phyloP scores from a whole-genome alignment of 2,329 filamentous ascomycete species.

The Waltergamsia citrina region DNA sequence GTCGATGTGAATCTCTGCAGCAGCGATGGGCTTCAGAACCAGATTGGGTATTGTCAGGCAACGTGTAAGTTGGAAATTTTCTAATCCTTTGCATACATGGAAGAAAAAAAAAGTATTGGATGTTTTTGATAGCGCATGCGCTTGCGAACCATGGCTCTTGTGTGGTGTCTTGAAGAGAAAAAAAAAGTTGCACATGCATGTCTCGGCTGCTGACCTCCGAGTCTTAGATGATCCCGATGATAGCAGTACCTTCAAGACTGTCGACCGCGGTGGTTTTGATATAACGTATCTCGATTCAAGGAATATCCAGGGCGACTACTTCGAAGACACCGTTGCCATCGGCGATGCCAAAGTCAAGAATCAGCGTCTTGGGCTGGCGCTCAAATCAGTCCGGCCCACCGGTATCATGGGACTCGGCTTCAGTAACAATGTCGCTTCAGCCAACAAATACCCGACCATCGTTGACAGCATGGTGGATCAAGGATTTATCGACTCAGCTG shows the following conservation, averaged over 20 bases:
- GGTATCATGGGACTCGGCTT: conserved; percentile 54
- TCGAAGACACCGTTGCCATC: conserved; percentile 45
- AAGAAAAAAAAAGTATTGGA: no score
- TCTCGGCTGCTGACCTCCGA: no score
- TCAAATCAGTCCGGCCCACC: conserved; percentile 34
- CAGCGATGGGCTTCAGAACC: conserved; percentile 16
- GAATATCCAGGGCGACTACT: conserved; percentile 45
- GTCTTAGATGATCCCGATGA: conserved; percentile 29
- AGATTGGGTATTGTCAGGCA: conserved; percentile 24
- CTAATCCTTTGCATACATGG: no score
- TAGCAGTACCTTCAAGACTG: conserved; percentile 38
- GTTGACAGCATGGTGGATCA: conserved; percentile 55
- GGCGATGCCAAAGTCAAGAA: conserved; percentile 32
- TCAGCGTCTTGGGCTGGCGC: conserved; percentile 47
- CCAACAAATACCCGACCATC: conserved; percentile 42
- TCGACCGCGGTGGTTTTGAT: conserved; percentile 35
- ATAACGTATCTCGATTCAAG: conserved; percentile 54
- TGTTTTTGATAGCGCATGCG: no score
- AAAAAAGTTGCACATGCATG: no score
- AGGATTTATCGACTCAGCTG: conserved; percentile 50
- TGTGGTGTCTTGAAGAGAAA: conserved; percentile 1
- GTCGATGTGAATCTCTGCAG: conserved; percentile 3
- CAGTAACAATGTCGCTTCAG: conserved; percentile 35
- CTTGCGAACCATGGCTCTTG: conserved; percentile 16
- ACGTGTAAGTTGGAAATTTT: conserved; percentile 26